phyloP scores from a whole-genome alignment of 2,329 filamentous ascomycete genomes.

The Colletotrichum noveboracense region DNA sequence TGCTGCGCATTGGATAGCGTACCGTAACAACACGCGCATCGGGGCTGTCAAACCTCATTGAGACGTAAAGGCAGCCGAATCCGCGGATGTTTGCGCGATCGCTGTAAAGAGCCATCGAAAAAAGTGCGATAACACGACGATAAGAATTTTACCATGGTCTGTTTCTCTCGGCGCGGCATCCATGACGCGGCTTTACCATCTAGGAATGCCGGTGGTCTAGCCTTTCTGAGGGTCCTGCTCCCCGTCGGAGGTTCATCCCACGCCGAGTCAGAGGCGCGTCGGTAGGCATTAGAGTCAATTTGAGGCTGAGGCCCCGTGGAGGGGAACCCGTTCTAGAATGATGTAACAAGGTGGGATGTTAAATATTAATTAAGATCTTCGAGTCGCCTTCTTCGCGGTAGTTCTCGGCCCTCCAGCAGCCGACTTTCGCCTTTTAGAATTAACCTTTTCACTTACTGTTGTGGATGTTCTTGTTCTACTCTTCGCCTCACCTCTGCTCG shows the following conservation, averaged over 20 bases:
- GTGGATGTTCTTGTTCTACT: neutral
- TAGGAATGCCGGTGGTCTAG: neutral
- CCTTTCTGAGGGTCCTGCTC: neutral
- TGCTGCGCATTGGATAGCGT: neutral
- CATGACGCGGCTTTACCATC: neutral
- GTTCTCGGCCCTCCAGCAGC: neutral
- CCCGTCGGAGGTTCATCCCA: neutral
- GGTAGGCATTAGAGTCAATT: neutral
- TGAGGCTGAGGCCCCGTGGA: neutral
- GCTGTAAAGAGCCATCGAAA: neutral
- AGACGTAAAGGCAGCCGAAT: neutral
- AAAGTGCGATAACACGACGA: neutral
- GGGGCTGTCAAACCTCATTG: neutral
- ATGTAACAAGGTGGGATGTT: neutral
- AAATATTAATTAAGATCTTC: neutral
- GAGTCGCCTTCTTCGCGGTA: neutral
- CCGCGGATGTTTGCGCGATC: neutral
- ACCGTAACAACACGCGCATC: neutral
- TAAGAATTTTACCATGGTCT: neutral
- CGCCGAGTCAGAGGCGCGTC: constrained; percentile 4
- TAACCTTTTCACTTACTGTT: neutral
- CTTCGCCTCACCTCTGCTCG: neutral
- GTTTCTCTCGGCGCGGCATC: neutral
- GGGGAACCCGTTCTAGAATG: neutral
- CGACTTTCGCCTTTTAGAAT: neutral